phyloP scores from a whole-genome alignment of 2,329 filamentous ascomycete genomes.

The Aspergillus awamori region DNA sequence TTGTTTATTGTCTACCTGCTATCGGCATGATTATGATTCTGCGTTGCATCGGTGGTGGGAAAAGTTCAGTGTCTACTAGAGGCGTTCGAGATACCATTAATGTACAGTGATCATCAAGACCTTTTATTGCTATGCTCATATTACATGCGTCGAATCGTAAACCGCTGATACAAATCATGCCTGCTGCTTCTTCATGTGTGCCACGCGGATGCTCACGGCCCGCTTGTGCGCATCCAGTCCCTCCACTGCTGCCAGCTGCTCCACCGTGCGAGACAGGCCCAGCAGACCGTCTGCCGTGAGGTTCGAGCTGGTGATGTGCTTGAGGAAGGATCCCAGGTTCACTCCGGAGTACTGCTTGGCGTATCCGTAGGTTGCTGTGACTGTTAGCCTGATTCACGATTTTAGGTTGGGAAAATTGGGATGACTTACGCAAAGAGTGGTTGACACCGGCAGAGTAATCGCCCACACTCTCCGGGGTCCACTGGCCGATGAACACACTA shows the following conservation, averaged over 20 bases:
- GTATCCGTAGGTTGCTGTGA: constrained; percentile 88
- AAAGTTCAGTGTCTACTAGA: constrained; percentile 20
- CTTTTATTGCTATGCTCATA: constrained; percentile 17
- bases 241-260: constrained; percentile 93
- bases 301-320: constrained; percentile 95
- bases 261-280: constrained; percentile 86
- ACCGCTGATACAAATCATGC: constrained; percentile 4
- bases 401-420: neutral
- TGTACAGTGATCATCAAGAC: constrained; percentile 13
- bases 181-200: constrained; percentile 42
- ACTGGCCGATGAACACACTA: constrained; percentile 91
- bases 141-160: constrained; percentile 14
- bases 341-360: constrained; percentile 98
- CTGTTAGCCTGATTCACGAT: constrained; percentile 24
- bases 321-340: constrained; percentile 92
- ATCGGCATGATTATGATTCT: constrained; percentile 19
- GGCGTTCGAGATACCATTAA: constrained; percentile 26
- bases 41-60: constrained; percentile 14
- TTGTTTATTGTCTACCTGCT: neutral
- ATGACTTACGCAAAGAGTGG: constrained; percentile 85
- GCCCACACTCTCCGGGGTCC: constrained; percentile 97
- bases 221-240: constrained; percentile 89
- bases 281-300: constrained; percentile 81
- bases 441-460: constrained; percentile 99
- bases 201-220: constrained; percentile 68